Evolutionary conservation across 371 early-diverging fungal species (phyloP).

Genomic region (Parasitella parasitica): DNA sequence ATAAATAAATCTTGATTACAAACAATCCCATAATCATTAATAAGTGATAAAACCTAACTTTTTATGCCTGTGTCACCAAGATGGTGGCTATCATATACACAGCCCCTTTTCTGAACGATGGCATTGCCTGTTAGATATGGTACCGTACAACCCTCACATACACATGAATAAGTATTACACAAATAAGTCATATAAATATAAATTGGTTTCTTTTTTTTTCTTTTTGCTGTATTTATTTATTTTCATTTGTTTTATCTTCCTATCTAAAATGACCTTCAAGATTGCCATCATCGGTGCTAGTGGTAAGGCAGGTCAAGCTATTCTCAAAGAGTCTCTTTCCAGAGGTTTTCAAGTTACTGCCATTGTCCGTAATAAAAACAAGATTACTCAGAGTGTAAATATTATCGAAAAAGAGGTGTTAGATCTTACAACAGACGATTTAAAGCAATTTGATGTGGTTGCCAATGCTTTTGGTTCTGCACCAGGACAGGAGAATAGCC

Average conservation of each 20-base stretch:
- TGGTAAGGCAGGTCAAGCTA: background rate
- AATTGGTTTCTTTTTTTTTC: too few relatives aligned
- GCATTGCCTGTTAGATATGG: too few relatives aligned
- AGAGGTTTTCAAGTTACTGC: background rate
- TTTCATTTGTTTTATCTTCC: too few relatives aligned
- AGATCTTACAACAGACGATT: background rate
- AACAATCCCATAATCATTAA: background rate
- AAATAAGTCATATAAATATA: background rate
- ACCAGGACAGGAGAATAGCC: background rate
- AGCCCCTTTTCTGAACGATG: background rate
- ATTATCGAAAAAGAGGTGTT: background rate
- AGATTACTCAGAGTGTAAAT: background rate
- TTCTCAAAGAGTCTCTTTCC: background rate
- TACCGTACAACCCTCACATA: too few relatives aligned
- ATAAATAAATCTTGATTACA: background rate
- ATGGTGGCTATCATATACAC: background rate
- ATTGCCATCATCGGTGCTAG: constrained; percentile 3
- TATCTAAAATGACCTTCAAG: background rate
- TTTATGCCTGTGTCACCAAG: background rate
- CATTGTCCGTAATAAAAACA: constrained; percentile 2
- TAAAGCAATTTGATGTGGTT: constrained; percentile 1
- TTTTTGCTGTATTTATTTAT: too few relatives aligned
- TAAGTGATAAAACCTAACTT: background rate
- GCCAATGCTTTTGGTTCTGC: background rate
- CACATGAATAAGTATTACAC: too few relatives aligned